Evolutionary conservation across 2,329 filamentous ascomycete genomes (phyloP).

Genomic region (Thielaviopsis cerberus): DNA sequence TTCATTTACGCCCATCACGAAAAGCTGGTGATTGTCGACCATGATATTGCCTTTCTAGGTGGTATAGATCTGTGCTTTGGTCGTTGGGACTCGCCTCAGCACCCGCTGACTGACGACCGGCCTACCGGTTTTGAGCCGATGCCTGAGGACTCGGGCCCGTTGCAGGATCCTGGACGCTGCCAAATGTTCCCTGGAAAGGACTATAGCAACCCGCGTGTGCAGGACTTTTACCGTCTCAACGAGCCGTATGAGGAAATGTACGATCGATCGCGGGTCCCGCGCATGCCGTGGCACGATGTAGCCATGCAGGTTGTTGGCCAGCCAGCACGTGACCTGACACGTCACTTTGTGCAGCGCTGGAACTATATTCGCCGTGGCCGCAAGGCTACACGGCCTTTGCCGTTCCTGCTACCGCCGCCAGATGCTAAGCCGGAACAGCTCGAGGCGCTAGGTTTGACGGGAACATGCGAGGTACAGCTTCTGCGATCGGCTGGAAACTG

Average conservation of each 20-base stretch:
- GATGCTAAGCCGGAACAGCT: slow-evolving; percentile 78
- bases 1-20: slow-evolving; percentile 99
- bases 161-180: slow-evolving; percentile 81
- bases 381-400: slow-evolving; percentile 81
- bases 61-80: slow-evolving; percentile 95
- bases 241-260: slow-evolving; percentile 99
- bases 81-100: slow-evolving; percentile 90
- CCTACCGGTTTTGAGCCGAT: slow-evolving; percentile 79
- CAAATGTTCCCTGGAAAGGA: slow-evolving; percentile 96
- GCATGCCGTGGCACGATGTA: slow-evolving; percentile 98
- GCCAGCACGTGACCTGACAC: slow-evolving; percentile 78
- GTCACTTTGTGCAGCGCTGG: slow-evolving; percentile 95
- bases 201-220: slow-evolving; percentile 88
- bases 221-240: slow-evolving; percentile 83
- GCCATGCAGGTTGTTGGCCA: slow-evolving; percentile 95
- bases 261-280: slow-evolving; percentile 65
- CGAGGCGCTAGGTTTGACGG: slow-evolving; percentile 70
- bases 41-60: slow-evolving; percentile 86
- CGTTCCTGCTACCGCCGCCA: slow-evolving; percentile 80
- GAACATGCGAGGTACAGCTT: slow-evolving; percentile 93
- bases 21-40: slow-evolving; percentile 92
- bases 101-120: slow-evolving; percentile 80
- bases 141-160: slow-evolving; percentile 18
- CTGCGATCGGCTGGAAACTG: slow-evolving; percentile 75
- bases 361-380: slow-evolving; percentile 88